phyloP scores from a whole-genome alignment of 495 filamentous ascomycete genomes.

The Sabuloglossum arenarium region DNA sequence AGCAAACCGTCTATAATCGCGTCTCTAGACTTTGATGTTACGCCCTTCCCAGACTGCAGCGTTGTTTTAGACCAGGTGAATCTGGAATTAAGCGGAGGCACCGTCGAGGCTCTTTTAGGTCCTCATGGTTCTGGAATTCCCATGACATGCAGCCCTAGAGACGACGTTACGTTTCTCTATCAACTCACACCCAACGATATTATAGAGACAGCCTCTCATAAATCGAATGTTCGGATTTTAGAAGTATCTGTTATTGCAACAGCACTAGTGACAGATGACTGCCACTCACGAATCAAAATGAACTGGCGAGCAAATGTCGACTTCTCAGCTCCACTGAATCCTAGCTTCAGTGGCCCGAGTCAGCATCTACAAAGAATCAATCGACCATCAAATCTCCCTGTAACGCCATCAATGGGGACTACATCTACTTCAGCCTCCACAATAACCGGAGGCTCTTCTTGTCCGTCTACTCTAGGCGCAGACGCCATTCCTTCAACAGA shows the following conservation, averaged over 20 bases:
- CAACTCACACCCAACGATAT: slow-evolving; percentile 46
- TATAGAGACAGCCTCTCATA: slow-evolving; percentile 16
- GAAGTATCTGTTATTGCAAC: slow-evolving; percentile 45
- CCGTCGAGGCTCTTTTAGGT: slow-evolving; percentile 43
- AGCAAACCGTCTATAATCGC: slow-evolving; percentile 51
- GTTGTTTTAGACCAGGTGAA: slow-evolving; percentile 45
- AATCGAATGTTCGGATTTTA: slow-evolving; percentile 25
- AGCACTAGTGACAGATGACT: slow-evolving; percentile 40
- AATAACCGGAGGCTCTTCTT: slow-evolving; percentile 4
- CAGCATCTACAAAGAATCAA: slow-evolving; percentile 27
- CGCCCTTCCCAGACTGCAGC: slow-evolving; percentile 56
- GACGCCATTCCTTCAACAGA: slow-evolving; percentile 30
- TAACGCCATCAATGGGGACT: slow-evolving; percentile 15
- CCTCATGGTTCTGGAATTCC: slow-evolving; percentile 37
- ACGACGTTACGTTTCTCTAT: slow-evolving; percentile 74
- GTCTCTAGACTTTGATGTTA: slow-evolving; percentile 73
- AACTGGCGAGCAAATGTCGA: slow-evolving; percentile 67
- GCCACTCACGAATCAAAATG: slow-evolving; percentile 55
- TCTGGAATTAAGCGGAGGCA: slow-evolving; percentile 43
- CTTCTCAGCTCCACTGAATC: slow-evolving; percentile 49
- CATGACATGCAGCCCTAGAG: slow-evolving; percentile 50
- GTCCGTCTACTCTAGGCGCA: slow-evolving; percentile 9
- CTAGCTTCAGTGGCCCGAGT: slow-evolving; percentile 41
- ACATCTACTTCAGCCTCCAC: slow-evolving; percentile 22
- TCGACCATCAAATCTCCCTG: slow-evolving; percentile 33